Evolutionary conservation across 1,284 basidiomycete genomes (phyloP), one percentile per base, ranked within the genome.

Genomic region (Pyrrhoderma lamaoense): DNA sequence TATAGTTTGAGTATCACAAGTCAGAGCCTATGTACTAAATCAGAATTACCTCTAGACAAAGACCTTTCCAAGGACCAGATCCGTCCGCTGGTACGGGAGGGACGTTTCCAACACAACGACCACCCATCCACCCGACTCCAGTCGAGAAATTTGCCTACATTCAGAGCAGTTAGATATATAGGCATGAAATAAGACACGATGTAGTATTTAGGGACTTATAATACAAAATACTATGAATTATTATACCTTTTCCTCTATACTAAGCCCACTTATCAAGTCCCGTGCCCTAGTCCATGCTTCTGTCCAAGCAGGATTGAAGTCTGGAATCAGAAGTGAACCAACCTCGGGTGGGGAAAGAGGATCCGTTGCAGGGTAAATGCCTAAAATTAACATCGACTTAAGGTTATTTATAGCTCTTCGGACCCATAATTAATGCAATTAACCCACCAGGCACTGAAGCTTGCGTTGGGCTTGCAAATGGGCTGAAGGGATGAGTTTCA

Each of bases 91-190:
- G 56, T 21, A 59, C 48, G 62, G 59, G 65, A 4, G 77, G 74
- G 8, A 72, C 64, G 59, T 80, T 71, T 55, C 83, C 82, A 47
- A 83, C 80, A 64, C 85, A 88, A n/a, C 74, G 75, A 0, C 81
- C 77, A 47, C 61, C 64, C 51, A 58, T 57, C 73, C 80, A 82
- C n/a, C 77, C 78, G 4, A 77, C 71, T 52, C 79, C 79, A 8
- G 78, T 79, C 4, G 69, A 69, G 2, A 79, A 58, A 52, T 70
- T 77, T 23, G 76, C 70, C 61, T 80, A 78, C 57, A 8, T 39
- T 39, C 47, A n/a, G n/a, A n/a, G n/a, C n/a, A n/a, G n/a, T n/a
- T n/a, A n/a, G n/a, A 18, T 34, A n/a, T n/a, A n/a, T n/a, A n/a
- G n/a, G 38, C 40, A 31, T 25, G 31, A 13, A 56, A 37, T n/a